Evolutionary conservation across 768 basidiomycete species (phyloP), one percentile per base, ranked within the genome.

Genomic region (Inosperma sp.): DNA sequence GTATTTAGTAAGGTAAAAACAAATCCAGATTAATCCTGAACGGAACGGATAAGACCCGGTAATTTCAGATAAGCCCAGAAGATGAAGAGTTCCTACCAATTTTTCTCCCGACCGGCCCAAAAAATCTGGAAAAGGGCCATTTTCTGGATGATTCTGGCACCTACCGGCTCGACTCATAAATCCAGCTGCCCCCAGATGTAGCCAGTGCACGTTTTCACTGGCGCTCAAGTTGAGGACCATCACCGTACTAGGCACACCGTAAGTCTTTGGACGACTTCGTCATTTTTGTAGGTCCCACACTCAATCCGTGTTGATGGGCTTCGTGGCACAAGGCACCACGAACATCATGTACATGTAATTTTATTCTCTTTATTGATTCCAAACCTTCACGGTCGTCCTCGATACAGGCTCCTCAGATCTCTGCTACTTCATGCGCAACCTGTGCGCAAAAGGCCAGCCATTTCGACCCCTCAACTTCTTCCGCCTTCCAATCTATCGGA

Each of bases 401-500:
- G 95, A 97, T 66, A 97, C 95, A 0, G 93, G 93, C 13, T 91
- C 87, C 0, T 82, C 82, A 16, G 95, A 97, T 67, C 72, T 97
- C 4, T 99, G 93, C 75, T 13, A 64, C 68, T 0, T 41, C 60
- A 21, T 92, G 80, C 60, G 16, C 5, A 10, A 55, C 52, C 48
- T 88, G 85, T 56, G 50, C 55, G 10, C 3, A 48, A 0, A n/a
- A n/a, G n/a, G 70, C 76, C 0, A 78, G 80, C 0, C 29, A 72
- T 33, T 86, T 79, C 59, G 62, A 80, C 48, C 27, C 72, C 0
- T 26, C 57, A 2, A 52, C 55, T 40, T 68, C 63, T 9, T 67
- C 61, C 4, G 52, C 64, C 33, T 63, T 60, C 53, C 47, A 55
- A 27, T 21, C 52, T 17, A 22, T 3, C 40, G 14, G 27, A 59